Conservation (phyloP, 1,139 yeast species). For the Saccharomyces hybrid region DNA sequence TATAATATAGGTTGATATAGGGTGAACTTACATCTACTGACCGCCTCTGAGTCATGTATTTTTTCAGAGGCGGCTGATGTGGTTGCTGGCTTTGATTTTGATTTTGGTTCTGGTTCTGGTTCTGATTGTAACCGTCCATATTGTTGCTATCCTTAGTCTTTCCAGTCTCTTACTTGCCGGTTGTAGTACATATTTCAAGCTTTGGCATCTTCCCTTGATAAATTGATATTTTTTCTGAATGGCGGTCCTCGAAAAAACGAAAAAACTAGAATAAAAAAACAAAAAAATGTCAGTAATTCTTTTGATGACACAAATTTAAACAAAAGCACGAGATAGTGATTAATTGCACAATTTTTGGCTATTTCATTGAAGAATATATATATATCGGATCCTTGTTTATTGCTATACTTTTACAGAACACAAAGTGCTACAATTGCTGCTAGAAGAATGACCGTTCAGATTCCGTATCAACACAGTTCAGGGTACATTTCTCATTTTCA, state of each 20-base stretch:
- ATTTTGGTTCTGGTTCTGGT: background rate
- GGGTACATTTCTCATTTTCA: background rate
- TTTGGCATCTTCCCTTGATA: background rate
- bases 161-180: background rate
- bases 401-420: background rate
- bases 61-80: slow-evolving; percentile 20
- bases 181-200: background rate
- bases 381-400: background rate
- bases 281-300: background rate
- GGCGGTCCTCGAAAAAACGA: background rate
- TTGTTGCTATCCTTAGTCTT: background rate
- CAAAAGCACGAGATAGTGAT: background rate
- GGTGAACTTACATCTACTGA: slow-evolving; percentile 87
- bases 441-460: background rate
- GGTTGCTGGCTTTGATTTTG: background rate
- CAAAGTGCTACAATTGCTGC: background rate
- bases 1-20: slow-evolving; percentile 64
- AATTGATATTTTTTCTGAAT: background rate
- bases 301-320: background rate
- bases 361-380: background rate
- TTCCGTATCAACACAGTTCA: background rate
- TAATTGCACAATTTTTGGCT: background rate
- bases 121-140: background rate
- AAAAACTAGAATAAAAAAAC: background rate
- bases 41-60: slow-evolving; percentile 57